phyloP scores from a whole-genome alignment of 495 filamentous ascomycete genomes.

The Xylaria grammica region DNA sequence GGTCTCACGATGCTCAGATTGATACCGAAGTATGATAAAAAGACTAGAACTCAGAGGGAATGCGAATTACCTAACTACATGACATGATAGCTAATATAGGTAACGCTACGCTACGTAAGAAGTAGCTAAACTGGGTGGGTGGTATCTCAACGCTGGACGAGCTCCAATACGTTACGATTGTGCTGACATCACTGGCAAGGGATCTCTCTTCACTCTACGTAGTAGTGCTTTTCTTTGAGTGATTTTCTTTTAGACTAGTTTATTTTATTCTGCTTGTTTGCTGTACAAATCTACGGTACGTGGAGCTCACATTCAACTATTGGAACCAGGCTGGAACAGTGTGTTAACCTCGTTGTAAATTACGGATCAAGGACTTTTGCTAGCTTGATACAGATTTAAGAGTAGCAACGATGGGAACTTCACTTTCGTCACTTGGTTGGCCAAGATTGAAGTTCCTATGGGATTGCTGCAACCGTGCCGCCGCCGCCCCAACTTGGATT shows the following conservation, averaged over 20 bases:
- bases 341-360: background rate
- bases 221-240: too few relatives aligned
- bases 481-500: background rate
- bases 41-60: background rate
- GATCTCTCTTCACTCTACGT: too few relatives aligned
- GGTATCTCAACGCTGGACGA: too few relatives aligned
- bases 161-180: too few relatives aligned
- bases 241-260: too few relatives aligned
- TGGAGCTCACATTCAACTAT: too few relatives aligned
- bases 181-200: too few relatives aligned
- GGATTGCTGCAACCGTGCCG: background rate
- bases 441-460: background rate
- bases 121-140: too few relatives aligned
- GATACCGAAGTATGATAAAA: background rate
- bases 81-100: background rate
- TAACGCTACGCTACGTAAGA: too few relatives aligned
- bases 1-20: conserved; percentile 11
- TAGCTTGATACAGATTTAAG: background rate
- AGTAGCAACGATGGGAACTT: background rate
- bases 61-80: background rate
- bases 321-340: background rate
- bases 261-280: too few relatives aligned
- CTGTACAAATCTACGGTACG: too few relatives aligned
- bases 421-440: background rate
- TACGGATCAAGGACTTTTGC: background rate